Base-by-base conservation (phyloP, 108 stramenopile genomes). In the Fragilaria crotonensis region DNA sequence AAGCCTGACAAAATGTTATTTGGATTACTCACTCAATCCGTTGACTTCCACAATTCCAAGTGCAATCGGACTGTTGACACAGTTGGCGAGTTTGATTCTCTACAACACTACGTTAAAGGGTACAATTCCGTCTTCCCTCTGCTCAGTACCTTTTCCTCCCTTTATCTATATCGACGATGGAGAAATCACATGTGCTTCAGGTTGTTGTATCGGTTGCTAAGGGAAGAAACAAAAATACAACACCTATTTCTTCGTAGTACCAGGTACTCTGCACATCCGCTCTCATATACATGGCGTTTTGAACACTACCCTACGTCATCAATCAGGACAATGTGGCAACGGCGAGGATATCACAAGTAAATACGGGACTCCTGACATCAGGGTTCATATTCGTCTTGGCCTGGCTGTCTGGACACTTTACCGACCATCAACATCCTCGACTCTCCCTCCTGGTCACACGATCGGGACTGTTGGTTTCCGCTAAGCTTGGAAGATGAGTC, bases 121-220 rank as follows among this genome's bases (percentile, higher is more conserved):
- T n/a, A n/a, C n/a, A n/a, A n/a, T n/a, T n/a, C n/a, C n/a, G n/a
- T n/a, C n/a, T n/a, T n/a, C n/a, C n/a, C n/a, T n/a, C n/a, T n/a
- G n/a, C n/a, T n/a, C n/a, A n/a, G n/a, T n/a, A n/a, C n/a, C n/a
- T n/a, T n/a, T n/a, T n/a, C n/a, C n/a, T n/a, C n/a, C n/a, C n/a
- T n/a, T n/a, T n/a, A n/a, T n/a, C n/a, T n/a, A n/a, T n/a, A n/a
- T n/a, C n/a, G n/a, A n/a, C n/a, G n/a, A n/a, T n/a, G n/a, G n/a
- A n/a, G n/a, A n/a, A n/a, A n/a, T n/a, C n/a, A n/a, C n/a, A n/a
- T n/a, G n/a, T n/a, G n/a, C n/a, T n/a, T n/a, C n/a, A n/a, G 88
- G 88, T 76, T 76, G 26, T 36, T 58, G 2, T 71, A 78, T 0
- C 64, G 73, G 3, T 41, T 84, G 41, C 36, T 90, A 22, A 71